Evolutionary conservation across 331 rosid genomes (phyloP), one percentile per base, ranked within the genome.

Genomic region (Dryas integrifolia): DNA sequence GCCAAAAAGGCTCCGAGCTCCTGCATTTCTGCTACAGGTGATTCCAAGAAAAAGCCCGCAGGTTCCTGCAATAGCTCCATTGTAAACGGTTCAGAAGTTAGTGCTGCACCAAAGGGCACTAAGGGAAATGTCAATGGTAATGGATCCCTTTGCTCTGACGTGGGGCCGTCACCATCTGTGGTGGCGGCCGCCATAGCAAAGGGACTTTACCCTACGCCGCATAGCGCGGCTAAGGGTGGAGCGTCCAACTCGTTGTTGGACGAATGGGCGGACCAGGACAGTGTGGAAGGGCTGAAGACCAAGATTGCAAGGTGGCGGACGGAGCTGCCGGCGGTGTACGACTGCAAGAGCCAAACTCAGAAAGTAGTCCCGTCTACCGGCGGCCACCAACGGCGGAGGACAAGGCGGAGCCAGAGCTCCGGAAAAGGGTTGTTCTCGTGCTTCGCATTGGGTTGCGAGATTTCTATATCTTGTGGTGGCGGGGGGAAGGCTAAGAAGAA

Each of bases 151-250:
- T 81, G 85, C 69, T 88, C 97, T 0, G 93, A 89, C 43, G 84
- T 82, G 3, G 92, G 97, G 4, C 94, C 92, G 0, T 92, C 96
- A 0, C 90, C 96, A 2, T 90, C 98, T 12, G 86, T 89, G 53
- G 96, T 89, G 18, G 94, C 97, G 0, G 88, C 96, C 0, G 94
- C 96, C 4, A 90, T 89, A 8, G 91, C 94, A 0, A 87, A 79
- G 65, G 90, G 96, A 2, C 6, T 83, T 16, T 87, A 89, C 50
- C 88, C 83, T 0, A 3, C 64, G 69, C 81, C 83, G 39, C 30
- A 50, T 11, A 16, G 13, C 1, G 41, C 12, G 38, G 4, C 49
- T 7, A 39, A 63, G 3, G 68, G 75, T 26, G 50, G 64, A 0
- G 85, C 81, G 16, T 30, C 35, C 35, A 86, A 82, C 61, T 82